Percentiles rank a stretch among this genome's conserved stretches.
phyloP scores from a whole-genome alignment of 2,329 filamentous ascomycete species.

The Phyllosticta paracitricarpa region DNA sequence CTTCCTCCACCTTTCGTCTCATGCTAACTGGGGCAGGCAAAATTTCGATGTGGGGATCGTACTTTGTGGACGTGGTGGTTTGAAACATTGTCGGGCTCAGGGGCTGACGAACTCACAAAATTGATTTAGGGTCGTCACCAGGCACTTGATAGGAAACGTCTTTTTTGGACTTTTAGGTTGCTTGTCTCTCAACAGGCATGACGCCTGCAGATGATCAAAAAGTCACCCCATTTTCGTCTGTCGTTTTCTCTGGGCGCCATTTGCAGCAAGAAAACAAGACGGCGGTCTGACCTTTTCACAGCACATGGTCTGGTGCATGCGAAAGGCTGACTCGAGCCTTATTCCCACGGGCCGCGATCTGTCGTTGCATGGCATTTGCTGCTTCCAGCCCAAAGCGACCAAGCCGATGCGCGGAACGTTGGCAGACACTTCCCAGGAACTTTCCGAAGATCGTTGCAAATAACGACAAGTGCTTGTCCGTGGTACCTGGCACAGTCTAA shows the following conservation, averaged over 20 bases:
- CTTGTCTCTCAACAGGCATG: neutral
- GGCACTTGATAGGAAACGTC: neutral
- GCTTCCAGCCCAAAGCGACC: neutral
- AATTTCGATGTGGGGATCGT: neutral
- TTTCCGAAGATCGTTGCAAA: neutral
- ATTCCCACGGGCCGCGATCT: neutral
- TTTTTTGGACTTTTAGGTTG: neutral
- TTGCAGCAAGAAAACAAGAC: neutral
- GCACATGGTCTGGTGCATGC: neutral
- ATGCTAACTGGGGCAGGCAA: too few relatives aligned
- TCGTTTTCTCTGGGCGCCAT: neutral
- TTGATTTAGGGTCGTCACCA: neutral
- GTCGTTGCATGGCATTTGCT: neutral
- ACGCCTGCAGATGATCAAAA: neutral
- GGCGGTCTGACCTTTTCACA: neutral
- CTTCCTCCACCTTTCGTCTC: neutral
- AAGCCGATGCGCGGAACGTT: neutral
- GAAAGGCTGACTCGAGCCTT: neutral
- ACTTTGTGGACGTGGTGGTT: neutral
- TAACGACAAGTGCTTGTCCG: neutral
- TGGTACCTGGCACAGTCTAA: neutral
- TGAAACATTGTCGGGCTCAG: neutral
- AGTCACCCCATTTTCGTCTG: neutral
- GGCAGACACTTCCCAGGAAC: neutral
- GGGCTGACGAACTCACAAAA: neutral